Evolutionary conservation across 2,329 filamentous ascomycete species (phyloP), one percentile per base, ranked within the genome.

Genomic region (Microdochium paspali): DNA sequence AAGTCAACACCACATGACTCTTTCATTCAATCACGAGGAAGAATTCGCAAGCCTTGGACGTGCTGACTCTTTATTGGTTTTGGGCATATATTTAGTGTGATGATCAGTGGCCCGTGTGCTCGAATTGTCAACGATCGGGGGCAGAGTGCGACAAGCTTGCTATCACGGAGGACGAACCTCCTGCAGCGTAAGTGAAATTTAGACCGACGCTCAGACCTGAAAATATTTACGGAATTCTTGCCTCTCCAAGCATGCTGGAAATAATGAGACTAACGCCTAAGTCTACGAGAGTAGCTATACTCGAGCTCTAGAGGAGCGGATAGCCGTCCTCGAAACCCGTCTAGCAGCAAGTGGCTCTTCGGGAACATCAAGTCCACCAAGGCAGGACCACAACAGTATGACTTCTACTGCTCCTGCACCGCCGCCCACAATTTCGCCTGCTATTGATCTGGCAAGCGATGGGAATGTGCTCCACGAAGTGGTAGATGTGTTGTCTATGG

Each of bases 401-500:
- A 13, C n/a, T n/a, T n/a, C n/a, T n/a, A 28, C 26, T 28, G 26
- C 26, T 28, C 26, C 26, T 28, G 26, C 26, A 28, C 26, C 26
- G n/a, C n/a, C n/a, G n/a, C n/a, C n/a, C n/a, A n/a, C n/a, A n/a
- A n/a, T n/a, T n/a, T 49, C 48, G 21, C 35, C 47, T 18, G 44
- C 47, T 13, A 47, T 25, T 15, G 44, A 47, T n/a, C 39, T 51
- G 31, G 32, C 53, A 39, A 32, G 26, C 47, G 51, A 46, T 23
- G 58, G n/a, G n/a, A n/a, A 61, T 52, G 57, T 56, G 23, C 54
- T 62, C 3, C 58, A 54, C 23, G 72, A 75, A 47, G 66, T 74
- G 7, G 71, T 75, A n/a, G 71, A 71, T 1, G 68, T 74, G 24
- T 61, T 76, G 18, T 70, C 71, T 12, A 58, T 72, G 26, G 73